Evolutionary conservation across 306 rosid genomes (phyloP).

Genomic region (cucumber (Cucumis sativus)): DNA sequence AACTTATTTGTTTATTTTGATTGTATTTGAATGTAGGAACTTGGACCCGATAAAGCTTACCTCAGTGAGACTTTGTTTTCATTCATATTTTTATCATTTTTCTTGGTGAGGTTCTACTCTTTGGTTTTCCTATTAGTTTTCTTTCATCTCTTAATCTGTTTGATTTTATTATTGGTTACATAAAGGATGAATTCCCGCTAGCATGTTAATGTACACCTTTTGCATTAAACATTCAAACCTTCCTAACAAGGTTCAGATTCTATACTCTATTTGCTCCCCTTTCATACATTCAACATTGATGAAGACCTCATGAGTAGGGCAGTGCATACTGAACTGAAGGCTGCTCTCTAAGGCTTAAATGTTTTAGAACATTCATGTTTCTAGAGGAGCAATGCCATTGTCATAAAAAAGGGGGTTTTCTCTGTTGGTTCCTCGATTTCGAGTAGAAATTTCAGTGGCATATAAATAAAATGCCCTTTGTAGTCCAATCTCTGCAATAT

Average conservation of each 20-base stretch:
- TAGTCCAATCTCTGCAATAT: not conserved
- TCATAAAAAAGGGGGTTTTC: not conserved
- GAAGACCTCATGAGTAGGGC: not conserved
- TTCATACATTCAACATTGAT: not conserved
- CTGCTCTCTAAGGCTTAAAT: not conserved
- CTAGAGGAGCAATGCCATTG: not conserved
- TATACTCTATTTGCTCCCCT: not conserved
- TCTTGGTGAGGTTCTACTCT: conserved; percentile 34
- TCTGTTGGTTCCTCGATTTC: not conserved
- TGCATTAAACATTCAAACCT: not conserved
- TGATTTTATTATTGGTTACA: not conserved
- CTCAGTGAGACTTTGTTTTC: conserved; percentile 64
- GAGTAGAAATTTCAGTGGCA: not conserved
- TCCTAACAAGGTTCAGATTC: not conserved
- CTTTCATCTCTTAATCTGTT: no score
- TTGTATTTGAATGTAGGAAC: conserved; percentile 30
- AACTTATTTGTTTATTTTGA: conserved; percentile 8
- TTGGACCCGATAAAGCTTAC: conserved; percentile 59
- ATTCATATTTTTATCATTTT: conserved; percentile 50
- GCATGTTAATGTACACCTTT: not conserved
- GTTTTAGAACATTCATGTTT: not conserved
- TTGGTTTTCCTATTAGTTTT: not conserved
- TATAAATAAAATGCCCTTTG: not conserved
- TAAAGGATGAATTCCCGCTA: not conserved
- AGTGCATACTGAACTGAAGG: not conserved